Percentiles rank a stretch among this genome's conserved stretches.
phyloP scores from a whole-genome alignment of 495 filamentous ascomycete species.

The Aspergillus conjunctus region DNA sequence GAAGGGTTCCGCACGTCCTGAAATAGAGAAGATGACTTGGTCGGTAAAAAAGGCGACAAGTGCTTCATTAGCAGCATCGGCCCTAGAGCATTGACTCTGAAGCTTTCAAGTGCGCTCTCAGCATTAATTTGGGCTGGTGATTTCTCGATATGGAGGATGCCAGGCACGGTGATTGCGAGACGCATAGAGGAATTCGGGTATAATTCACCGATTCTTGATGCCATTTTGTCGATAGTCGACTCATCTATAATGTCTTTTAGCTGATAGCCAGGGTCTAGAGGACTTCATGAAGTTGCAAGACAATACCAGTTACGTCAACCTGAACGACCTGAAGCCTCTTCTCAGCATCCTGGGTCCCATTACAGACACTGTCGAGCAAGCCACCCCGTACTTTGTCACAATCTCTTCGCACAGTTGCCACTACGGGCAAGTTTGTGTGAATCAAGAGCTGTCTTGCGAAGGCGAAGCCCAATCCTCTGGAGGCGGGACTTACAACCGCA shows the following conservation, averaged over 20 bases:
- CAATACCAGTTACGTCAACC: slow-evolving; percentile 62
- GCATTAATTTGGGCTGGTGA: slow-evolving; percentile 63
- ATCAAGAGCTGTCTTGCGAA: slow-evolving; percentile 67
- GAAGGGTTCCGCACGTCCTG: neutral
- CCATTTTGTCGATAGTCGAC: slow-evolving; percentile 43
- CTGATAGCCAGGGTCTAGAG: neutral
- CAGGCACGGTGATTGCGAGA: slow-evolving; percentile 70
- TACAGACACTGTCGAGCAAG: slow-evolving; percentile 53
- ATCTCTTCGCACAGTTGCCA: slow-evolving; percentile 70
- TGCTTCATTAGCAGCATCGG: slow-evolving; percentile 76
- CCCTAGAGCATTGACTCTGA: slow-evolving; percentile 70
- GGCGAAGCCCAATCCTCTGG: slow-evolving; percentile 73
- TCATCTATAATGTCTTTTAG: slow-evolving; percentile 34
- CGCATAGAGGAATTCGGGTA: slow-evolving; percentile 64
- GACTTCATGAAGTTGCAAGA: neutral
- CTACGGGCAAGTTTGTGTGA: slow-evolving; percentile 65
- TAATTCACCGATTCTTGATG: slow-evolving; percentile 33
- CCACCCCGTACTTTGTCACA: slow-evolving; percentile 50
- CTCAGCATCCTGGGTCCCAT: slow-evolving; percentile 34
- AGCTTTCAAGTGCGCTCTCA: slow-evolving; percentile 58
- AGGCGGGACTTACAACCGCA: slow-evolving; percentile 59
- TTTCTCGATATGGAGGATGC: slow-evolving; percentile 75
- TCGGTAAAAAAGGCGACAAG: slow-evolving; percentile 67
- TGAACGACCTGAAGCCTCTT: slow-evolving; percentile 56
- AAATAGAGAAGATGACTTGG: slow-evolving; percentile 39